Evolutionary conservation across 805 yeast species (phyloP), one percentile per base, ranked within the genome.

Genomic region (Metschnikowia corniflorae): DNA sequence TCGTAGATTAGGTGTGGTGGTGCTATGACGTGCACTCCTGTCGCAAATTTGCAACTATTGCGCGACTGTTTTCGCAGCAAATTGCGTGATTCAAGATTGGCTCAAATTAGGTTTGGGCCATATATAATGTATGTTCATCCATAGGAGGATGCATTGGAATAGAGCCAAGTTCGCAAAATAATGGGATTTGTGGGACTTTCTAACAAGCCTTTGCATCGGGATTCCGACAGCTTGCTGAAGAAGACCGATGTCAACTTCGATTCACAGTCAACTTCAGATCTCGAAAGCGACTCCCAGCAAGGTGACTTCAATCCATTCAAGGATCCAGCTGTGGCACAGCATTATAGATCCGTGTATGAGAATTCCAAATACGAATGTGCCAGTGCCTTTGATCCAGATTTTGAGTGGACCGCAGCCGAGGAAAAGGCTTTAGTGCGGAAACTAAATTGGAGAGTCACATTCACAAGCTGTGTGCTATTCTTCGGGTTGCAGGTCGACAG

Each of bases 381-480:
- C 16, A 59, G 64, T 23, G 63, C 64, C 13, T 74, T 80, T 49
- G 85, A 82, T 50, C 82, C 85, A 0, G 62, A 65, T 0, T 68
- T 78, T 24, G 50, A 42, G 12, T 80, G 85, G 86, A 61, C 74
- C 0, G 46, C 44, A 4, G 60, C 67, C 31, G 83, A 77, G 48
- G 84, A 80, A 42, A 61, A 57, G 24, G 61, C 54, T 27, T 51
- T 80, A 5, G 53, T 70, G 12, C 50, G 76, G 53, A 78, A 76
- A 49, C 61, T 76, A 27, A 85, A 81, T 42, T 65, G 65, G 60
- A 60, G 70, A 30, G 82, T 80, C 18, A 63, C 78, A 4, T 57
- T 76, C 20, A 67, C 80, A 65, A 82, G 82, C 0, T 75, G 77
- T 42, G 47, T 79, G 39, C 68, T 78, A 76, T 79, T 79, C 51